A percentile compares a stretch with the other conserved stretches of the same genome.
Conservation (phyloP, 257 asterid species). For the Solanum habrochaites region DNA sequence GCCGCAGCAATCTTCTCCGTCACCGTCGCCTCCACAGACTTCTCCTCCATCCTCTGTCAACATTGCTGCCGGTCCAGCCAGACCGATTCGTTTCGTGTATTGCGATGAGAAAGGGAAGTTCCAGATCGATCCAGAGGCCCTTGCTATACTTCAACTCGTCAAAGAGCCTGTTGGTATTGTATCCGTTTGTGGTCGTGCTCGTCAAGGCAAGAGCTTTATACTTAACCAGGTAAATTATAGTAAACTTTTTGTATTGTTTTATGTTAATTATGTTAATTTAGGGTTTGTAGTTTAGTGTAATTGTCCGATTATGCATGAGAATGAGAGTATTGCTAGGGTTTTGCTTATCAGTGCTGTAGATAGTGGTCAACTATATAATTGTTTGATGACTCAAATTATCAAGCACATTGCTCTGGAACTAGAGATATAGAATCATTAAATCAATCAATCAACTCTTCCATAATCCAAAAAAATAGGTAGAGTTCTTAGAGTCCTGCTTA, state of each 20-base stretch:
- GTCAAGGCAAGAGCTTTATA: conserved; percentile 91
- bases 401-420: neutral
- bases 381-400: neutral
- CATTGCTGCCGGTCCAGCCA: conserved; percentile 66
- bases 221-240: conserved; percentile 58
- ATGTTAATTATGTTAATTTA: neutral
- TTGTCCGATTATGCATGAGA: neutral
- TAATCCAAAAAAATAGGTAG: neutral
- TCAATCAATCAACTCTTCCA: neutral
- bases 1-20: conserved; percentile 26
- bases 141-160: conserved; percentile 83
- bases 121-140: conserved; percentile 95
- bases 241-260: neutral
- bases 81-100: conserved; percentile 87
- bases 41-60: conserved; percentile 21
- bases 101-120: conserved; percentile 80
- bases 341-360: neutral
- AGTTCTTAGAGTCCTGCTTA: neutral
- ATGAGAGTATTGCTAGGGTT: neutral
- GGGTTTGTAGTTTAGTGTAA: neutral
- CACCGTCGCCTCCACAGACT: conserved; percentile 22
- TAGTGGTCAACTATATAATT: neutral
- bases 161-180: conserved; percentile 95
- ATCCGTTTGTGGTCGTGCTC: conserved; percentile 98
- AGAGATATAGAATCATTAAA: neutral